Percentiles rank a stretch among this genome's conserved stretches.
These are phyloP conservation scores for Xylariaceae sp. DNA, from an alignment of 2,329 filamentous ascomycete genomes.

Conservation along the genomic window DNA sequence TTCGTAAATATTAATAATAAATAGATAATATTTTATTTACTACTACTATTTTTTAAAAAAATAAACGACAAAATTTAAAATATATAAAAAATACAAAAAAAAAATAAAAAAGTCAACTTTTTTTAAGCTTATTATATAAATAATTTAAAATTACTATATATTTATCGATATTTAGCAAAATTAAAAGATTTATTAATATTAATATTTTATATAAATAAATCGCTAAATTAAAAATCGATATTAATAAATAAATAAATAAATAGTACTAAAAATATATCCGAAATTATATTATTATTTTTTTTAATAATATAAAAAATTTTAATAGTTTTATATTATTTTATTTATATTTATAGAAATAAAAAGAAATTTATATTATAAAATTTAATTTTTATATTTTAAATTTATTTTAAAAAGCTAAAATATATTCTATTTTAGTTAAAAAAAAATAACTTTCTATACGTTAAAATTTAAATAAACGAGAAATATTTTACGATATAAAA, in stretches of 20 bases:
- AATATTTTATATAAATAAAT: neutral
- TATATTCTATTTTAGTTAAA: neutral
- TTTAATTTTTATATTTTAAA: constrained; percentile 22
- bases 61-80: neutral
- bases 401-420: neutral
- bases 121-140: neutral
- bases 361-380: constrained; percentile 48
- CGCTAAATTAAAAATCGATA: neutral
- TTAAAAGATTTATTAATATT: constrained; percentile 38
- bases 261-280: constrained; percentile 46
- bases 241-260: constrained; percentile 43
- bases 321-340: constrained; percentile 47
- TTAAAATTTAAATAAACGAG: too few species aligned
- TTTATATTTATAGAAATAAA: constrained; percentile 45
- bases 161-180: constrained; percentile 52
- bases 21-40: neutral
- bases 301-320: too few species aligned
- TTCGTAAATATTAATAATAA: neutral
- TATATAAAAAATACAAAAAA: neutral
- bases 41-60: neutral
- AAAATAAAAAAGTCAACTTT: neutral
- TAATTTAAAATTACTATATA: neutral
- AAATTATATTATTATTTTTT: constrained; percentile 36
- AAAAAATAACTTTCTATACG: too few species aligned
- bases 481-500: too few species aligned